A percentile compares a stretch with the other conserved stretches of the same genome.
These are phyloP conservation scores for Phytophthora pinifolia DNA, from an alignment of 352 stramenopile species.

Conservation along the genomic window DNA sequence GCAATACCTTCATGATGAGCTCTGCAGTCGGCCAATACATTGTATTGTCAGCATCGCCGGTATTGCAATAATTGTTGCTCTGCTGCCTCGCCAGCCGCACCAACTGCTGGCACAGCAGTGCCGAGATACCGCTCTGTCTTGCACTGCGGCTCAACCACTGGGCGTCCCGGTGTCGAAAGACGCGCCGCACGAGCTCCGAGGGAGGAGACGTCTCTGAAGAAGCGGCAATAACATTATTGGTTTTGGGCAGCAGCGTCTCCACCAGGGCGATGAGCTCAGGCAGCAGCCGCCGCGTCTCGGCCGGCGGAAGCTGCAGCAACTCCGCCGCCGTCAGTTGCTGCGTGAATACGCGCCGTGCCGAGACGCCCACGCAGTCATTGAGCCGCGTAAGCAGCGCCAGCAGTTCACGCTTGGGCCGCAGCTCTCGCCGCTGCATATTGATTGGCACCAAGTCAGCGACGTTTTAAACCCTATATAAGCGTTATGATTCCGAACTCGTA, in stretches of 20 bases:
- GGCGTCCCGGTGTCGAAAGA: constrained; percentile 41
- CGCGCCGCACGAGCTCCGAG: constrained; percentile 21
- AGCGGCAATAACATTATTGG: background rate
- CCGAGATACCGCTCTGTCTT: constrained; percentile 50
- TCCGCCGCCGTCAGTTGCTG: constrained; percentile 30
- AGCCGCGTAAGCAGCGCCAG: constrained; percentile 27
- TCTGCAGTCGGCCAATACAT: constrained; percentile 5
- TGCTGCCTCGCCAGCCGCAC: constrained; percentile 29
- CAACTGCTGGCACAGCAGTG: constrained; percentile 54
- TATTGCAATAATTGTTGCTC: background rate
- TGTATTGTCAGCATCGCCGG: background rate
- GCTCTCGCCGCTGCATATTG: constrained; percentile 11
- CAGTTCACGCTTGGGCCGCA: constrained; percentile 16
- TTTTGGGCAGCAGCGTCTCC: constrained; percentile 24
- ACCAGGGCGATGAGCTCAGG: constrained; percentile 50
- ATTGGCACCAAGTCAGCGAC: too few species aligned
- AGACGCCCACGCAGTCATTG: constrained; percentile 47
- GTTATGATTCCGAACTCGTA: too few species aligned
- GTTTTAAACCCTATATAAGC: too few species aligned
- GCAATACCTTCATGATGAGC: constrained; percentile 38
- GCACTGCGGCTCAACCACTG: constrained; percentile 66
- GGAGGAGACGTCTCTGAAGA: background rate
- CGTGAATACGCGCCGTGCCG: constrained; percentile 50
- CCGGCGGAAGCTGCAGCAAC: constrained; percentile 23
- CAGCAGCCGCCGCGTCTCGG: constrained; percentile 37